These are phyloP conservation scores for Phytophthora vignae DNA, from an alignment of 352 stramenopile species.

Conservation along the genomic window DNA sequence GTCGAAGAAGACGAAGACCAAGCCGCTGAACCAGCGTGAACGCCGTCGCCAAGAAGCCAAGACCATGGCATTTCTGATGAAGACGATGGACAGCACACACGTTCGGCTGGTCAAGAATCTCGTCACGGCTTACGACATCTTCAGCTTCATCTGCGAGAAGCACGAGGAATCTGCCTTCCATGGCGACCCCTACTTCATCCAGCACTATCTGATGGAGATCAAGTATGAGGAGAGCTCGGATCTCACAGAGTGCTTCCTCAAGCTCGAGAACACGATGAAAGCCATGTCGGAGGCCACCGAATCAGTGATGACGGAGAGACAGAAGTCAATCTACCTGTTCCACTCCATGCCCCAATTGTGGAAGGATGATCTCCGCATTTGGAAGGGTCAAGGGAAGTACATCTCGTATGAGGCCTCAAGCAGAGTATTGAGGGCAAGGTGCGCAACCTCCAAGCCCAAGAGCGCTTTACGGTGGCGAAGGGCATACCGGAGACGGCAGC, in stretches of 20 bases:
- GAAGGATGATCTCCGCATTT: constrained; percentile 4
- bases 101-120: neutral
- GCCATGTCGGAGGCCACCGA: neutral
- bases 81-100: constrained; percentile 13
- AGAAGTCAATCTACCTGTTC: constrained; percentile 7
- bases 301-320: constrained; percentile 9
- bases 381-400: constrained; percentile 8
- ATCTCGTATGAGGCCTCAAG: constrained; percentile 7
- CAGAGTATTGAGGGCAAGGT: neutral
- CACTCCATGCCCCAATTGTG: neutral
- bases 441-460: neutral
- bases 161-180: constrained; percentile 2
- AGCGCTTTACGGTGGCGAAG: neutral
- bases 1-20: neutral
- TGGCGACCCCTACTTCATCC: constrained; percentile 9
- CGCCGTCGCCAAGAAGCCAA: neutral
- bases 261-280: constrained; percentile 6
- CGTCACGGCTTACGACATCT: neutral
- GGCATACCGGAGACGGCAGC: neutral
- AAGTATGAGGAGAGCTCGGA: constrained; percentile 4
- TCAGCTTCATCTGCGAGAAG: constrained; percentile 2
- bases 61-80: constrained; percentile 3
- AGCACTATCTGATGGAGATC: neutral
- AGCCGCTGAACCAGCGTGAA: no score
- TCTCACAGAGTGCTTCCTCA: constrained; percentile 2